A percentile compares a stretch with the other conserved stretches of the same genome.
Evolutionary conservation across 495 filamentous ascomycete genomes (phyloP).

Genomic region (Hypoxylon intermedium): DNA sequence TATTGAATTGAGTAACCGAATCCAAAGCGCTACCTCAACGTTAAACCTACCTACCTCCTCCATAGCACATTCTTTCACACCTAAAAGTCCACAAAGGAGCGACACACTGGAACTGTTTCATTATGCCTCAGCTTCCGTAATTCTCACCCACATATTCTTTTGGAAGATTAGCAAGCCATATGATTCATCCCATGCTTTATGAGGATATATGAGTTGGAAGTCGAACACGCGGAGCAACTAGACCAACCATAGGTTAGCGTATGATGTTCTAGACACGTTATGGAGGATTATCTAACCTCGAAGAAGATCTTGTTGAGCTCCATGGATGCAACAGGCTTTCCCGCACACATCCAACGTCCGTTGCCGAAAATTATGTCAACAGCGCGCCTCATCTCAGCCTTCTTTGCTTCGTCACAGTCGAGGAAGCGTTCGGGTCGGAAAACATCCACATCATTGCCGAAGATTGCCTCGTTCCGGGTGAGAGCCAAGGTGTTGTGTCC

Average conservation of each 20-base stretch:
- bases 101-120: not conserved
- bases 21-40: no score
- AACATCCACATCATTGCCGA: conserved; percentile 50
- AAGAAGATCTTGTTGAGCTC: conserved; percentile 40
- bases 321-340: conserved; percentile 31
- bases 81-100: not conserved
- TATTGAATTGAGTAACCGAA: no score
- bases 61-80: not conserved
- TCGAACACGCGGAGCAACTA: conserved; percentile 34
- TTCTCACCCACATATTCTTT: conserved; percentile 41
- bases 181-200: conserved; percentile 24
- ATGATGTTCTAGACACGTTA: not conserved
- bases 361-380: conserved; percentile 49
- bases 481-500: conserved; percentile 50
- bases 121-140: conserved; percentile 22
- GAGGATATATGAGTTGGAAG: conserved; percentile 28
- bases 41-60: no score
- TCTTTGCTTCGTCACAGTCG: conserved; percentile 42
- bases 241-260: not conserved
- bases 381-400: conserved; percentile 49
- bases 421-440: conserved; percentile 65
- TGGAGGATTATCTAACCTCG: conserved; percentile 19
- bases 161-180: conserved; percentile 34
- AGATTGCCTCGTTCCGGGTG: conserved; percentile 36
- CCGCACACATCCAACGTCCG: conserved; percentile 47